Evolutionary conservation across 176 grass and related monocot species (phyloP).

Genomic region (Secale cereale): DNA sequence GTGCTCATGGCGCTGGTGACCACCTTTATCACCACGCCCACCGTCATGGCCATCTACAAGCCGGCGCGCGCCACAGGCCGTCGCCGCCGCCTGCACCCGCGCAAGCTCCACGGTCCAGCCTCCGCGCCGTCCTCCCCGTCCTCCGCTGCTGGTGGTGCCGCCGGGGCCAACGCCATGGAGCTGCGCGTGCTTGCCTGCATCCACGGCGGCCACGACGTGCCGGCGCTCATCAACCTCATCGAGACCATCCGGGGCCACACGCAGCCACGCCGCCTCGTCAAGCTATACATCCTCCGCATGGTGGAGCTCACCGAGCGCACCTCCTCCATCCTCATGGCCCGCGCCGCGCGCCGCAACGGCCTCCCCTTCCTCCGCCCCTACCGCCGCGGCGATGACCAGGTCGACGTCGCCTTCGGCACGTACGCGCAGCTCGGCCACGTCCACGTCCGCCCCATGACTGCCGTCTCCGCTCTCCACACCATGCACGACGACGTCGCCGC

Average conservation of each 20-base stretch:
- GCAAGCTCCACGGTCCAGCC: conserved; percentile 45
- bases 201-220: conserved; percentile 57
- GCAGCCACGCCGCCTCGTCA: conserved; percentile 48
- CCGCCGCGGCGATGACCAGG: conserved; percentile 25
- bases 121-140: conserved; percentile 51
- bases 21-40: conserved; percentile 87
- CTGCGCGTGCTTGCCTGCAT: conserved; percentile 75
- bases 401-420: conserved; percentile 74
- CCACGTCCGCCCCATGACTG: conserved; percentile 60
- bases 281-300: conserved; percentile 85
- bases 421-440: conserved; percentile 75
- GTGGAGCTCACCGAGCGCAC: conserved; percentile 86
- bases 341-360: conserved; percentile 58
- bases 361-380: conserved; percentile 42
- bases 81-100: conserved; percentile 39
- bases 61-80: conserved; percentile 39
- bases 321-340: conserved; percentile 78
- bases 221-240: conserved; percentile 71
- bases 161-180: conserved; percentile 26
- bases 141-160: neutral
- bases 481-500: conserved; percentile 80
- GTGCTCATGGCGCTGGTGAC: conserved; percentile 87
- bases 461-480: conserved; percentile 73
- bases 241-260: conserved; percentile 68
- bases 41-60: conserved; percentile 85